Base-by-base conservation (phyloP, 495 filamentous ascomycete species). In the Aspergillus nidulans region DNA sequence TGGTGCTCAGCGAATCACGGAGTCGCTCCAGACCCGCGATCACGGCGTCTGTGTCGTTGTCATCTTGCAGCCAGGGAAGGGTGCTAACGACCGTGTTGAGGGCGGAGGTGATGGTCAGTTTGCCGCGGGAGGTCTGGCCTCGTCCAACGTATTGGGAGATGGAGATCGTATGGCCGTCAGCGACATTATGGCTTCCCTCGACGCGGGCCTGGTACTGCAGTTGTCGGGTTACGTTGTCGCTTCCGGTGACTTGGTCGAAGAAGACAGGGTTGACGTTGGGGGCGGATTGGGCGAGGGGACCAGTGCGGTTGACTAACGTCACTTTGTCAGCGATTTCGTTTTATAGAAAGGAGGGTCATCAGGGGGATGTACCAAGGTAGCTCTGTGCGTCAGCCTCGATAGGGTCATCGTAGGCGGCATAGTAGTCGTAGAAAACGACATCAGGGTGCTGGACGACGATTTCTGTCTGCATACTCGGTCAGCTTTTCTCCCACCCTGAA, bases 391-490 rank as follows among this genome's bases (percentile, higher is more conserved):
- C 58, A 16, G 18, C 52, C 4, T 49, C 25, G 23, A 61, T 54
- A 7, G 58, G 58, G 32, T 53, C 39, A 21, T 53, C 32, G 26
- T 44, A 61, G 8, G 58, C 58, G 13, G 36, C 49, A 28, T 57
- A 54, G 46, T 50, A 61, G 50, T 61, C 58, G 23, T 61, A 61
- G 45, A 50, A 57, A 24, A 61, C 58, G 21, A 61, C 43, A 26
- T 61, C 54, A 1, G 58, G 50, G 43, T 61, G 53, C 9, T 52
- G 26, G n/a, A 57, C 20, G 0, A 61, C 58, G n/a, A 61, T 21
- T 9, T 61, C 58, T 23, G 58, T 61, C 57, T 88, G 40, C 3
- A 16, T 19, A 28, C 9, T 4, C 26, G 20, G 28, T 48, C 34
- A 48, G 45, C 45, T 8, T 20, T n/a, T 9, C 1, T 3, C 30